Evolutionary conservation across 228 moss, liverwort and hornwort genomes (phyloP).

Genomic region (Sphagnum magellanicum): DNA sequence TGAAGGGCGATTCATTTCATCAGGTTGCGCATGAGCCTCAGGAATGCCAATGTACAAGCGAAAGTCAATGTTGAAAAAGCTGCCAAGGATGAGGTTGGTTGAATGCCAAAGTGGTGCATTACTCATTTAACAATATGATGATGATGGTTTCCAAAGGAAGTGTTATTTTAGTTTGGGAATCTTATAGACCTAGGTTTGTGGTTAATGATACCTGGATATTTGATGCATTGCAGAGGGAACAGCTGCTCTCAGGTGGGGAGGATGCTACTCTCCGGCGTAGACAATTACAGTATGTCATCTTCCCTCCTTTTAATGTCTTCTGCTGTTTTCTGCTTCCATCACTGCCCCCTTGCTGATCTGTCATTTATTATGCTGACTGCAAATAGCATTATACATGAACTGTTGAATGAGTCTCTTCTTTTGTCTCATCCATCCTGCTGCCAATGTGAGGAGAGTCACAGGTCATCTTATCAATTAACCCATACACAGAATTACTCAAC

Average conservation of each 20-base stretch:
- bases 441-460: too few relatives aligned
- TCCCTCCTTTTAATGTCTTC: neutral
- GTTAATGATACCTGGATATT: neutral
- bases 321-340: neutral
- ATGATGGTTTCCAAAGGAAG: neutral
- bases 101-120: neutral
- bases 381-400: too few relatives aligned
- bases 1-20: neutral
- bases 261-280: conserved; percentile 73
- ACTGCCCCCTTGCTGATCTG: too few relatives aligned
- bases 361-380: too few relatives aligned
- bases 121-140: neutral
- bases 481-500: too few relatives aligned
- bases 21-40: conserved; percentile 76
- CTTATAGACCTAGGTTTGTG: neutral
- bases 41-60: conserved; percentile 78
- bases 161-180: too few relatives aligned
- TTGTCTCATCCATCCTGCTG: too few relatives aligned
- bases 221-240: conserved; percentile 58
- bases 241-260: conserved; percentile 85
- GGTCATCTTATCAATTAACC: too few relatives aligned
- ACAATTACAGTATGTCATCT: conserved; percentile 65
- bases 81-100: conserved; percentile 56
- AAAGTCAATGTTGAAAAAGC: conserved; percentile 84
- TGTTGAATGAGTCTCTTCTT: too few relatives aligned